Evolutionary conservation across 208 protist genomes (phyloP).

Genomic region (Trichomonas vaginalis): DNA sequence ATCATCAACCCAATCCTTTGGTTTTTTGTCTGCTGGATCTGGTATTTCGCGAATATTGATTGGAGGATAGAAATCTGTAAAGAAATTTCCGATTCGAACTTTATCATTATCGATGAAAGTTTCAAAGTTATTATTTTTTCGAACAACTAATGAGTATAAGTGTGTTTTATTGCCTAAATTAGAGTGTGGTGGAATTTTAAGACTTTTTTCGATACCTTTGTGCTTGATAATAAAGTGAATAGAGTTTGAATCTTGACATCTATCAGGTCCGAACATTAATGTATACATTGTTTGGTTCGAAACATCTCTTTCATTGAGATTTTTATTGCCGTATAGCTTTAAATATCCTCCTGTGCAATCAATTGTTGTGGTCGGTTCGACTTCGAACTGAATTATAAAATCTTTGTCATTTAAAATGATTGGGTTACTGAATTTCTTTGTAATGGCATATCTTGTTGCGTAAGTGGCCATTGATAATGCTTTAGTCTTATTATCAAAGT

Average conservation of each 20-base stretch:
- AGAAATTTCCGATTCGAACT: conserved; percentile 22
- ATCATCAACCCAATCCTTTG: conserved; percentile 35
- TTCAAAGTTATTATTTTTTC: conserved; percentile 25
- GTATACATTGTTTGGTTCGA: conserved; percentile 32
- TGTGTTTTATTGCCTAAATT: conserved; percentile 20
- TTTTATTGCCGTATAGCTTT: conserved; percentile 27
- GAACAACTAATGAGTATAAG: conserved; percentile 30
- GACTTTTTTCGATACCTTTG: conserved; percentile 22
- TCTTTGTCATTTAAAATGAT: background rate
- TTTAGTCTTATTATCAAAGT: background rate
- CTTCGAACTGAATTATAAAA: conserved; percentile 34
- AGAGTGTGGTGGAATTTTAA: background rate
- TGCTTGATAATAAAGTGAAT: conserved; percentile 38
- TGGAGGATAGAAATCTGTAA: conserved; percentile 30
- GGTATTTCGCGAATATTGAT: conserved; percentile 29
- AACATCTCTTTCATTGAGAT: background rate
- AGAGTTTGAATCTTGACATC: conserved; percentile 31
- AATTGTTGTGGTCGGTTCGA: conserved; percentile 2
- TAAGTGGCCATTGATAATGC: background rate
- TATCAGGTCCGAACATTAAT: conserved; percentile 46
- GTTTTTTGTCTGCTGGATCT: conserved; percentile 35
- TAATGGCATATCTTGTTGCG: background rate
- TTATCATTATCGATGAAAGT: conserved; percentile 30
- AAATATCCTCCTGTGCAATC: conserved; percentile 39
- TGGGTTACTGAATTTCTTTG: background rate